These are phyloP conservation scores for Borealophlyctis nickersoniae DNA, from an alignment of 192 early-diverging fungal species.

Conservation along the genomic window DNA sequence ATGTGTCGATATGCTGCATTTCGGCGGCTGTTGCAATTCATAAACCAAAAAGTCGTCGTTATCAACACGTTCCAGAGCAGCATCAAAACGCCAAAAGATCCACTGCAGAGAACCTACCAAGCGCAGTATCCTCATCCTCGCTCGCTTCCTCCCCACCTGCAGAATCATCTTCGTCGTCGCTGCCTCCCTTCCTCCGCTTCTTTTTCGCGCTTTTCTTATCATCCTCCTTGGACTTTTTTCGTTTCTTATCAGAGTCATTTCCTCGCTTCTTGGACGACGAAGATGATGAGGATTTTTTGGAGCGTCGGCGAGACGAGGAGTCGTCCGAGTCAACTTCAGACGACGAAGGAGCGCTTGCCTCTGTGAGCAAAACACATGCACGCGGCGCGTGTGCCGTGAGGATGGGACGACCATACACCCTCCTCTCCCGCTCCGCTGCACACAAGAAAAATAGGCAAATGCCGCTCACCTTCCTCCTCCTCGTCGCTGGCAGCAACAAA, in stretches of 20 bases:
- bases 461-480: slow-evolving; percentile 24
- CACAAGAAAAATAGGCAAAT: not conserved
- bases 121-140: slow-evolving; percentile 40
- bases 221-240: too few species aligned
- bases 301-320: not conserved
- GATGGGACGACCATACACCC: not conserved
- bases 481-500: slow-evolving; percentile 32
- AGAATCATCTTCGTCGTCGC: slow-evolving; percentile 25
- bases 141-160: slow-evolving; percentile 26
- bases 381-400: slow-evolving; percentile 3
- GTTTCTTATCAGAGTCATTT: not conserved
- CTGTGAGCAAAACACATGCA: not conserved
- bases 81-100: not conserved
- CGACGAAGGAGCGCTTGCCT: not conserved
- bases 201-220: slow-evolving; percentile 31
- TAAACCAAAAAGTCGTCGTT: not conserved
- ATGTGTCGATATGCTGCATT: slow-evolving; percentile 55
- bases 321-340: not conserved
- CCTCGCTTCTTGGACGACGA: not conserved
- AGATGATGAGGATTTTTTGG: not conserved
- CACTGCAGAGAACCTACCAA: slow-evolving; percentile 29
- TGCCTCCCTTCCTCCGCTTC: slow-evolving; percentile 39
- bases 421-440: slow-evolving; percentile 20
- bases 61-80: not conserved
- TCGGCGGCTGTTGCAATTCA: slow-evolving; percentile 49